Evolutionary conservation across 352 stramenopile genomes (phyloP).

Genomic region (Pythium sukuiense): DNA sequence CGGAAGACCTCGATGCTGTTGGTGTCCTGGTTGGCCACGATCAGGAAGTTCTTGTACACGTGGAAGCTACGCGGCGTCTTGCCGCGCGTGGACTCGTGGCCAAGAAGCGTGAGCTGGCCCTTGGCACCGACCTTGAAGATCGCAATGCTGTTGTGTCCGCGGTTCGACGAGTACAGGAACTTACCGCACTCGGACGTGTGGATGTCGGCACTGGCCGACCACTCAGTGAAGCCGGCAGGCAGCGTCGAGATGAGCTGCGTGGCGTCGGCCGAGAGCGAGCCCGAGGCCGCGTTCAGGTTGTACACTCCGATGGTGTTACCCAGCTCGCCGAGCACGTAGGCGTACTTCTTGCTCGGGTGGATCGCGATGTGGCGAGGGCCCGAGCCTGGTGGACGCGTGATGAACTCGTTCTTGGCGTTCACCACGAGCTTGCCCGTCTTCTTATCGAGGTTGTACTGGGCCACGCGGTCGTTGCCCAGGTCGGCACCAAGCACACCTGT

Average conservation of each 20-base stretch:
- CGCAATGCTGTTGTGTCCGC: constrained; percentile 60
- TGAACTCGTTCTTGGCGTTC: constrained; percentile 19
- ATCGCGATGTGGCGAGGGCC: constrained; percentile 68
- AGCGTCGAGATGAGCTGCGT: constrained; percentile 61
- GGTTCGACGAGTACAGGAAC: constrained; percentile 72
- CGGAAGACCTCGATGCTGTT: constrained; percentile 63
- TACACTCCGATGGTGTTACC: constrained; percentile 63
- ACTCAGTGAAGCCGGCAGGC: constrained; percentile 33
- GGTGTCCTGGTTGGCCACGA: constrained; percentile 66
- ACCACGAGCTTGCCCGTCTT: constrained; percentile 36
- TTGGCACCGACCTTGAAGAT: constrained; percentile 47
- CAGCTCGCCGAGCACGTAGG: constrained; percentile 67
- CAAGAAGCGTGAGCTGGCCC: constrained; percentile 37
- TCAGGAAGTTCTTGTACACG: constrained; percentile 47
- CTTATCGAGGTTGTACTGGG: constrained; percentile 47
- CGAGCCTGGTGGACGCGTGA: constrained; percentile 32
- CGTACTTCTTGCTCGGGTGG: constrained; percentile 42
- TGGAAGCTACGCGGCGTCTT: constrained; percentile 45
- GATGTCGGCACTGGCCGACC: constrained; percentile 44
- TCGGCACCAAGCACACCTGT: constrained; percentile 50
- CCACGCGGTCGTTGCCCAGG: constrained; percentile 60
- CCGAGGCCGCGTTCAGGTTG: constrained; percentile 31
- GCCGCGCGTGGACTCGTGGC: constrained; percentile 45
- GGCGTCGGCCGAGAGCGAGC: constrained; percentile 28
- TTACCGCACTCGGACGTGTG: constrained; percentile 49